Base-by-base conservation (phyloP, 805 yeast genomes). In the Kuraishia molischiana region DNA sequence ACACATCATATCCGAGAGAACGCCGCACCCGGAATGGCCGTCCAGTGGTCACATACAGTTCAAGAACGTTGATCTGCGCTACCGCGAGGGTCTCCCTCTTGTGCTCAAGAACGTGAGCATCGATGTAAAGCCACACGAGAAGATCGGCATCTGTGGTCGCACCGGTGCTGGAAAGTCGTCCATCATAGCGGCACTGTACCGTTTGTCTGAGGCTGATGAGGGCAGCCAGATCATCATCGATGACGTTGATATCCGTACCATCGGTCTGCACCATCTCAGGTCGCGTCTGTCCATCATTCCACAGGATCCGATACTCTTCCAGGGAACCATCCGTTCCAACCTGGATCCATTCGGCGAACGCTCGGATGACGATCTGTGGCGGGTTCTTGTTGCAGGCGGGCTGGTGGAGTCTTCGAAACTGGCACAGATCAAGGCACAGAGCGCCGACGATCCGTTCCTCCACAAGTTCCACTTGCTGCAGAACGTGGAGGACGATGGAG, bases 301-400 rank as follows among this genome's bases (percentile, higher is more conserved):
- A 4, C 97, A 89, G 56, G 97, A 90, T 49, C 95, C 97, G 2
- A 73, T 85, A 45, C 62, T 89, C 37, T 85, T 87, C 55, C 78
- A 87, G 38, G 97, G 95, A 1, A 72, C 95, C 0, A 74, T 89
- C 19, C 67, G 79, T 34, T 95, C 85, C 26, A 89, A 89, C 50
- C 58, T 79, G 46, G 85, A 79, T 59, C 85, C 85, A 20, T 78
- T 79, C 46, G 59, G 61, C 24, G 62, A 72, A 39, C 54, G 62
- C 37, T 42, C 63, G 3, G 84, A 79, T 50, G 67, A 60, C 1
- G 58, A 59, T 24, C 56, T 79, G 41, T 78, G 83, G 84, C 71
- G 67, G 37, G 69, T 82, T 0, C 55, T 79, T 46, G 62, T 70
- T 49, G 68, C 77, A 54, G 58, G 79, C 3, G 82, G 79, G 0